Percentiles rank a stretch among this genome's conserved stretches.
Conservation (phyloP, 2,329 filamentous ascomycete species). For the Paecilomyces fulvus region DNA sequence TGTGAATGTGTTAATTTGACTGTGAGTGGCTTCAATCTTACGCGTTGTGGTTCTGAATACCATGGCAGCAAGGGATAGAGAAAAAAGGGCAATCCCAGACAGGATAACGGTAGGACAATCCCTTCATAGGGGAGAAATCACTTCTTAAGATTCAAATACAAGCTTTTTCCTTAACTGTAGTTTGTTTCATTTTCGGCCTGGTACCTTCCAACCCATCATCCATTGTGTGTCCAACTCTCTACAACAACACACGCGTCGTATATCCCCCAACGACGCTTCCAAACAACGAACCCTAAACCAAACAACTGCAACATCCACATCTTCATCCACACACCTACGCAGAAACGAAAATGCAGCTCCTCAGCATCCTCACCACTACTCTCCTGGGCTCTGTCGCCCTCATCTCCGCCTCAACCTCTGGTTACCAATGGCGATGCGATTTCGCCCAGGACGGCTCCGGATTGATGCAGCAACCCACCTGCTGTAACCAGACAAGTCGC, state of each 20-base stretch:
- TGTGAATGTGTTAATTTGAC: neutral
- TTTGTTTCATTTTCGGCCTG: neutral
- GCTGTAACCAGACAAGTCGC: slow-evolving; percentile 1
- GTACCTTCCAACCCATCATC: neutral
- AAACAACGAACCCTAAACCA: neutral
- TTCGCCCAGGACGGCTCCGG: slow-evolving; percentile 7
- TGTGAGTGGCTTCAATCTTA: neutral
- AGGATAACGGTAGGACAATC: neutral
- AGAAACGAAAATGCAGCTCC: neutral
- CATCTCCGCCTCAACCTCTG: neutral
- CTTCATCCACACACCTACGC: neutral
- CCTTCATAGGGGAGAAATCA: neutral
- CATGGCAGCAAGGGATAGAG: neutral
- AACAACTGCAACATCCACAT: neutral
- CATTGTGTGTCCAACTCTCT: neutral
- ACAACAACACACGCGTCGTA: neutral
- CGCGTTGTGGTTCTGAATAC: neutral
- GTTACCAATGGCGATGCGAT: slow-evolving; percentile 4
- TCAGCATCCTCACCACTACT: neutral
- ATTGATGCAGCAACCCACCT: slow-evolving; percentile 4
- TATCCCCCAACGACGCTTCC: neutral
- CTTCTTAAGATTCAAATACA: neutral
- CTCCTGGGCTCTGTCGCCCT: neutral
- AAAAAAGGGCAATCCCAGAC: neutral
- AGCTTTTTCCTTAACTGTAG: neutral